phyloP scores from a whole-genome alignment of 73 alveolate species.

The Paramecium bursaria region DNA sequence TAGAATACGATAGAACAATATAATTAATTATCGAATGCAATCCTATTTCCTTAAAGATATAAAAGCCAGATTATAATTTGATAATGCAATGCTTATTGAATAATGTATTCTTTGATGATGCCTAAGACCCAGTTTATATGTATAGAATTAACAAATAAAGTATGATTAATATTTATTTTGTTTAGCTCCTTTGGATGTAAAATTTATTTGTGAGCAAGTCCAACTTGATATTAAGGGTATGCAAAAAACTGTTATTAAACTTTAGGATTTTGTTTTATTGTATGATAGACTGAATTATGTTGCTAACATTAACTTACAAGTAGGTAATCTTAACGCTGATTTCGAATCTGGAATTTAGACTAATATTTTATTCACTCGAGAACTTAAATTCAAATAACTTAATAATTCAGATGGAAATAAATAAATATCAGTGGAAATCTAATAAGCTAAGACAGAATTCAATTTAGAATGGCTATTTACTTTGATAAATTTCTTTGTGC shows the following conservation, averaged over 20 bases:
- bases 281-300: neutral
- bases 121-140: neutral
- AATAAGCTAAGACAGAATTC: neutral
- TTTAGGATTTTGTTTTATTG: neutral
- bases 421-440: neutral
- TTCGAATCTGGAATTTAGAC: too few relatives aligned
- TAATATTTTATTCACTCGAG: too few relatives aligned
- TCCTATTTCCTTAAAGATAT: neutral
- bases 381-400: slow-evolving; percentile 1
- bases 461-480: slow-evolving; percentile 44
- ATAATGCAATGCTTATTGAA: slow-evolving; percentile 25
- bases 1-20: slow-evolving; percentile 12
- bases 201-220: neutral
- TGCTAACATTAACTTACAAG: too few relatives aligned
- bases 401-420: slow-evolving; percentile 19
- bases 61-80: neutral
- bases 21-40: neutral
- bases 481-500: slow-evolving; percentile 1
- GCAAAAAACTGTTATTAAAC: neutral
- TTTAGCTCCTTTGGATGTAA: slow-evolving; percentile 37
- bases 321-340: too few relatives aligned
- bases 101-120: slow-evolving; percentile 45
- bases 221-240: slow-evolving; percentile 8
- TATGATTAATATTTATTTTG: slow-evolving; percentile 15
- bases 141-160: slow-evolving; percentile 13